Percentiles rank a stretch among this genome's conserved stretches.
Evolutionary conservation across 352 stramenopile species (phyloP).

Genomic region (Globisporangium apiculatum): DNA sequence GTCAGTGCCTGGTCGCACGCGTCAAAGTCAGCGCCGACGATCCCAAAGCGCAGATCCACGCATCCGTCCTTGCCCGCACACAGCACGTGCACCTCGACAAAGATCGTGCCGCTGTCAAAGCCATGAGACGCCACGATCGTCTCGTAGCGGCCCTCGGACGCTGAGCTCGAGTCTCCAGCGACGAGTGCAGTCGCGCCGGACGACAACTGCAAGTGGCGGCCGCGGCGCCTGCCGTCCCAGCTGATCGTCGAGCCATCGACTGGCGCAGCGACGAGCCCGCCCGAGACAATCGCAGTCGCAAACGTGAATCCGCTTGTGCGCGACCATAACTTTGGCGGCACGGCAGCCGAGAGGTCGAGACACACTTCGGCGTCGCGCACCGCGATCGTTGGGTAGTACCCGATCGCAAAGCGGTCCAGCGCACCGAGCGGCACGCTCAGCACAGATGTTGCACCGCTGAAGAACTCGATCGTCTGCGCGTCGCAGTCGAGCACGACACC

Average conservation of each 20-base stretch:
- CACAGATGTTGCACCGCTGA: constrained; percentile 25
- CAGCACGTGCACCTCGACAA: constrained; percentile 52
- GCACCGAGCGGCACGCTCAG: constrained; percentile 22
- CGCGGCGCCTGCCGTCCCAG: constrained; percentile 55
- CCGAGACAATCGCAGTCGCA: constrained; percentile 45
- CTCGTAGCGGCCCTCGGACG: constrained; percentile 34
- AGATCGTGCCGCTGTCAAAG: constrained; percentile 46
- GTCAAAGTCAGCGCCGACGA: constrained; percentile 35
- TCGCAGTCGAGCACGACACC: constrained; percentile 63
- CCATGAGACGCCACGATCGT: constrained; percentile 46
- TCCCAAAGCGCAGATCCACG: constrained; percentile 41
- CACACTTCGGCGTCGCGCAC: constrained; percentile 49
- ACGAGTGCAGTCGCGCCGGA: constrained; percentile 44
- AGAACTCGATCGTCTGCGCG: constrained; percentile 60
- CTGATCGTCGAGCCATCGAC: constrained; percentile 54
- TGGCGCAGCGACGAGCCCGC: constrained; percentile 48
- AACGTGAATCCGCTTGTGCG: constrained; percentile 45
- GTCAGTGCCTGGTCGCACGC: constrained; percentile 15
- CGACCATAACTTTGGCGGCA: constrained; percentile 62
- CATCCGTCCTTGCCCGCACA: constrained; percentile 36
- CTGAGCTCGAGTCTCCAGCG: constrained; percentile 43
- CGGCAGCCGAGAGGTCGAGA: constrained; percentile 48
- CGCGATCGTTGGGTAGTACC: constrained; percentile 51
- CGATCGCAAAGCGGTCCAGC: constrained; percentile 14
- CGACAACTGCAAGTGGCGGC: constrained; percentile 36